Base-by-base conservation (phyloP, 495 filamentous ascomycete species). In the Polyplosphaeria fusca region DNA sequence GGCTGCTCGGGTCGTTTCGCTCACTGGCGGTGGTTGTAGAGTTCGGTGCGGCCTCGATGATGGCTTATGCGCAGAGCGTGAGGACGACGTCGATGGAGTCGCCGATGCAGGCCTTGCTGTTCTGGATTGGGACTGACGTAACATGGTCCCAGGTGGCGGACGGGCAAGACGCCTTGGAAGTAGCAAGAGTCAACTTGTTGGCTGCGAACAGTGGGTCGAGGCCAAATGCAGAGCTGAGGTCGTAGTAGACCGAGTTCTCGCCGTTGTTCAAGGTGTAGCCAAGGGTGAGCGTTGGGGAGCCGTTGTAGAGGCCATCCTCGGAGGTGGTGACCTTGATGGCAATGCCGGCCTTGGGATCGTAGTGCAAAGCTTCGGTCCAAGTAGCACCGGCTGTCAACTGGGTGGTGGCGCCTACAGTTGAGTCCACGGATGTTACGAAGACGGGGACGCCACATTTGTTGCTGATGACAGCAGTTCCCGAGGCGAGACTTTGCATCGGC, bases 401-500 rank as follows among this genome's bases (percentile, higher is more conserved):
- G 68, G 12, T 27, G 12, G 46, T 40, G 11, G n/a, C n/a, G n/a
- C n/a, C n/a, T n/a, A n/a, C n/a, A n/a, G n/a, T n/a, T n/a, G n/a
- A n/a, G 52, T 75, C 79, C 28, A 83, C 79, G 16, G 76, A 77
- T 77, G 78, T 82, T 57, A 83, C 64, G 59, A 78, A 79, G 42
- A 82, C 72, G 26, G 72, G 52, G 51, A 46, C 35, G 56, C 44
- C 14, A 72, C 79, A 82, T 48, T 74, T 72, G 69, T 84, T 84
- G 44, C 68, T 55, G 18, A 84, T 76, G 47, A 71, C 50, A 47
- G 81, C 77, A 41, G 66, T 60, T 61, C 78, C 77, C 46, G 76
- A 63, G 19, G 47, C 14, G 14, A 7, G 47, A 11, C 4, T 39
- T 11, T 18, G 27, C 16, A 18, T 51, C 11, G 47, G 47, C 4